Conservation (phyloP, 2,329 filamentous ascomycete species). For the Coniochaeta prunicola region DNA sequence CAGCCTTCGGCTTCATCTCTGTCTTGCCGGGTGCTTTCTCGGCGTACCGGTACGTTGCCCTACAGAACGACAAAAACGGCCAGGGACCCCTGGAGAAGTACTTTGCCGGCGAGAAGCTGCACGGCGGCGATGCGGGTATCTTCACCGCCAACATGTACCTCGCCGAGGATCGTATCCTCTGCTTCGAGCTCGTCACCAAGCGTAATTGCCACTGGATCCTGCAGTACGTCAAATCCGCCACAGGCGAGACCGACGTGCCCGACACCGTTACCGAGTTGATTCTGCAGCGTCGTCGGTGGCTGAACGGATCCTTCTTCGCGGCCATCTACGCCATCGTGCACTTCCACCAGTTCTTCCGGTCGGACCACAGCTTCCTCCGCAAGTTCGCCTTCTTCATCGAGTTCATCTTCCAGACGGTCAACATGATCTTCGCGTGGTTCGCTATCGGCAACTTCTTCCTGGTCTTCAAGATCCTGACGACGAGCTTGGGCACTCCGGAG, state of each 20-base stretch:
- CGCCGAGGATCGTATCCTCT: constrained; percentile 82
- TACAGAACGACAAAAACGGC: constrained; percentile 95
- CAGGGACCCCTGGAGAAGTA: constrained; percentile 93
- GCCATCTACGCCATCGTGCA: constrained; percentile 92
- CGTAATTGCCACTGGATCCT: constrained; percentile 96
- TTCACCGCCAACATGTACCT: constrained; percentile 98
- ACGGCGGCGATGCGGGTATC: constrained; percentile 85
- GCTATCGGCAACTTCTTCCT: constrained; percentile 98
- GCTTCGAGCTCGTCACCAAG: constrained; percentile 95
- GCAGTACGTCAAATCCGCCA: constrained; percentile 97
- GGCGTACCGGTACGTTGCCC: constrained; percentile 89
- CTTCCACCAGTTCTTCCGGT: constrained; percentile 93
- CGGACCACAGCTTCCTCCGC: constrained; percentile 77
- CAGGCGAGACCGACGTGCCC: constrained; percentile 93
- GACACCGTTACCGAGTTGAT: constrained; percentile 92
- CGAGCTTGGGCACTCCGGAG: constrained; percentile 62
- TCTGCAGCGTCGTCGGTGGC: constrained; percentile 89
- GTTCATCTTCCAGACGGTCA: constrained; percentile 88
- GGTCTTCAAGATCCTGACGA: constrained; percentile 94
- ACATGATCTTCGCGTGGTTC: constrained; percentile 99
- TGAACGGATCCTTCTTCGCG: constrained; percentile 98
- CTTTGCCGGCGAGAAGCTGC: constrained; percentile 93
- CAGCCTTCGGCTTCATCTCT: constrained; percentile 94
- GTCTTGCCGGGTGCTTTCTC: constrained; percentile 96
- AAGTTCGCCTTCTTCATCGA: constrained; percentile 89